These are phyloP conservation scores for Madurella fahalii DNA, from an alignment of 2,329 filamentous ascomycete genomes.

Conservation along the genomic window DNA sequence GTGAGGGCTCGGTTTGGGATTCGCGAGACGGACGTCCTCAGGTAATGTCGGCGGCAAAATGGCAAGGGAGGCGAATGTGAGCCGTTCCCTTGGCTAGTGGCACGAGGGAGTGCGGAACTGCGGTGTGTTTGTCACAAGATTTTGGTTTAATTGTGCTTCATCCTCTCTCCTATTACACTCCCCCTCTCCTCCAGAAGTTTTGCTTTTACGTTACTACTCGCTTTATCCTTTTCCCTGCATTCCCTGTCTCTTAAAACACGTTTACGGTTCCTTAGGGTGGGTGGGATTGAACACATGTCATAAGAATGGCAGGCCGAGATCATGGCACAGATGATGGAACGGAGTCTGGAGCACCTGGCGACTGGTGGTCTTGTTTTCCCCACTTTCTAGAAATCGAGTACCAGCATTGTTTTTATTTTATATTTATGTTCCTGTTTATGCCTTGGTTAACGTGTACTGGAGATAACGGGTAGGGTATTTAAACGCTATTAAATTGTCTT, in stretches of 20 bases:
- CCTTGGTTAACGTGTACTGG: neutral
- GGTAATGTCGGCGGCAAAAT: too few relatives aligned
- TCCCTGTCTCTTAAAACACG: neutral
- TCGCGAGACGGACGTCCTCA: too few relatives aligned
- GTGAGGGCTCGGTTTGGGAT: too few relatives aligned
- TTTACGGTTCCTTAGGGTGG: neutral
- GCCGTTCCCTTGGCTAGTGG: too few relatives aligned
- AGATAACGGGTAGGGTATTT: neutral
- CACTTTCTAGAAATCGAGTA: conserved; percentile 30
- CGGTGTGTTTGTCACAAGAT: neutral
- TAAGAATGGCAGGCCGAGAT: conserved; percentile 6
- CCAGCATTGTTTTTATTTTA: conserved; percentile 22
- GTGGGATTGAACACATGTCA: neutral
- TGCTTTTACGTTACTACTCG: neutral
- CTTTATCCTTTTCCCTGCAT: neutral
- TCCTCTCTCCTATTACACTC: neutral
- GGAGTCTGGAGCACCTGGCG: conserved; percentile 20
- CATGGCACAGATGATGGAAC: conserved; percentile 4
- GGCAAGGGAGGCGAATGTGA: too few relatives aligned
- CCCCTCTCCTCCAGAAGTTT: neutral
- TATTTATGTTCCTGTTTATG: too few relatives aligned
- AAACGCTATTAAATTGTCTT: neutral
- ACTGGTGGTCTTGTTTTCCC: conserved; percentile 1
- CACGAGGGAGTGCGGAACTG: neutral
- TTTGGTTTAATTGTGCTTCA: neutral